A percentile compares a stretch with the other conserved stretches of the same genome.
Conservation (phyloP, 768 basidiomycete genomes). For the Suillus alpinus region DNA sequence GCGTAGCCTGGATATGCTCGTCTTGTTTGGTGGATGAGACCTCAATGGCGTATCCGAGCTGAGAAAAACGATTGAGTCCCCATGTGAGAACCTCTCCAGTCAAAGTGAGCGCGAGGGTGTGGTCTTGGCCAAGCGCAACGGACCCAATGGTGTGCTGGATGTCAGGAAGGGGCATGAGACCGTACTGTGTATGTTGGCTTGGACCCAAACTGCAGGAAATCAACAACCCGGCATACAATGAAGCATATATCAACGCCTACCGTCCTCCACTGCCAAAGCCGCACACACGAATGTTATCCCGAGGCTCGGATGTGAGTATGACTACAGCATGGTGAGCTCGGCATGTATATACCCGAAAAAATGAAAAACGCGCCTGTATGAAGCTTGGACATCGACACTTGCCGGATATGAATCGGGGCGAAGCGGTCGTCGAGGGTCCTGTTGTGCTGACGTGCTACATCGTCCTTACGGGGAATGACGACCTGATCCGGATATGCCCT, state of each 20-base stretch:
- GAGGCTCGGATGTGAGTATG: conserved; percentile 69
- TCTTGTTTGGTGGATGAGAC: conserved; percentile 46
- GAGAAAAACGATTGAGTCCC: conserved; percentile 87
- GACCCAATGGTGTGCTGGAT: conserved; percentile 49
- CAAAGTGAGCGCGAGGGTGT: conserved; percentile 82
- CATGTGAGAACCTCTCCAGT: conserved; percentile 85
- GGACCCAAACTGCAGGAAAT: conserved; percentile 57
- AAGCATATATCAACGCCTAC: conserved; percentile 35
- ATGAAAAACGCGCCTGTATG: conserved; percentile 63
- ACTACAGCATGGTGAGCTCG: conserved; percentile 23
- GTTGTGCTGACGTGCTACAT: conserved; percentile 9
- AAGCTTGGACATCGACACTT: conserved; percentile 80
- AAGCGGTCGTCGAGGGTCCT: conserved; percentile 48
- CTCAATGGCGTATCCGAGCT: conserved; percentile 86
- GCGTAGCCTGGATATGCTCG: conserved; percentile 72
- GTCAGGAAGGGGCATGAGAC: conserved; percentile 58
- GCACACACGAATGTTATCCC: conserved; percentile 77
- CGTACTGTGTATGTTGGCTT: conserved; percentile 75
- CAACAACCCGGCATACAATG: not conserved
- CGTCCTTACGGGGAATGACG: conserved; percentile 34
- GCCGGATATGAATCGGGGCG: conserved; percentile 56
- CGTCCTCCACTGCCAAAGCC: conserved; percentile 89
- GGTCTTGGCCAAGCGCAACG: conserved; percentile 90
- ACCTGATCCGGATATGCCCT: conserved; percentile 78
- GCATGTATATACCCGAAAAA: not conserved